These are phyloP conservation scores for Adansonia digitata DNA, from an alignment of 345 rosid genomes.

Conservation along the genomic window DNA sequence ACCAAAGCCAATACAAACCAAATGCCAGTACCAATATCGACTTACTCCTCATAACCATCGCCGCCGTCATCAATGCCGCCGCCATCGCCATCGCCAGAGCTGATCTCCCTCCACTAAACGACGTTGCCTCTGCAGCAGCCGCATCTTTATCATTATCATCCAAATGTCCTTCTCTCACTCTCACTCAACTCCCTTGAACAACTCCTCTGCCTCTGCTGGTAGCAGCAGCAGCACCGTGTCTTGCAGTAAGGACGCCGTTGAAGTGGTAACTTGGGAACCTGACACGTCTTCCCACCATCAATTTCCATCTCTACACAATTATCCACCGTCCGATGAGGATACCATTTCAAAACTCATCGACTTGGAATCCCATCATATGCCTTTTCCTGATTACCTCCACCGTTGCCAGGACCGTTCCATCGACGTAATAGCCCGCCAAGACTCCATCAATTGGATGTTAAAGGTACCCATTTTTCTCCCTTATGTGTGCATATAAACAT, in stretches of 20 bases:
- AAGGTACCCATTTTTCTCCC: slow-evolving; percentile 24
- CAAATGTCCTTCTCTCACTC: slow-evolving; percentile 14
- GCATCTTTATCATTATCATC: not conserved
- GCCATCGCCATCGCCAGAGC: slow-evolving; percentile 3
- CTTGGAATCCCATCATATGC: slow-evolving; percentile 36
- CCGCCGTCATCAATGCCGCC: slow-evolving; percentile 10
- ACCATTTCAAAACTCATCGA: slow-evolving; percentile 27
- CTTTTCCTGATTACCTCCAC: slow-evolving; percentile 33
- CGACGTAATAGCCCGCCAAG: slow-evolving; percentile 55
- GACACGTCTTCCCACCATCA: slow-evolving; percentile 19
- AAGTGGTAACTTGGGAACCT: slow-evolving; percentile 20
- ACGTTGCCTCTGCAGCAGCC: not conserved
- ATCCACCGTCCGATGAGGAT: slow-evolving; percentile 23
- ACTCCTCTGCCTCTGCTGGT: slow-evolving; percentile 16
- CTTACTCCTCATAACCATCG: not conserved
- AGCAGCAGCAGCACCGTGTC: slow-evolving; percentile 10
- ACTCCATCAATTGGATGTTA: slow-evolving; percentile 67
- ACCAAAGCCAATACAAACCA: slow-evolving; percentile 18
- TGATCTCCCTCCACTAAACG: not conserved
- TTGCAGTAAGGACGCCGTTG: slow-evolving; percentile 26
- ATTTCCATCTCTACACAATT: not conserved
- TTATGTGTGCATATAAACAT: too few species aligned
- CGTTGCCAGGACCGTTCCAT: slow-evolving; percentile 43
- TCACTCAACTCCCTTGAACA: slow-evolving; percentile 8
- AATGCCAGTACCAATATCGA: slow-evolving; percentile 5